Evolutionary conservation across 331 rosid genomes (phyloP), one percentile per base, ranked within the genome.

Genomic region (Spiraea crenata): DNA sequence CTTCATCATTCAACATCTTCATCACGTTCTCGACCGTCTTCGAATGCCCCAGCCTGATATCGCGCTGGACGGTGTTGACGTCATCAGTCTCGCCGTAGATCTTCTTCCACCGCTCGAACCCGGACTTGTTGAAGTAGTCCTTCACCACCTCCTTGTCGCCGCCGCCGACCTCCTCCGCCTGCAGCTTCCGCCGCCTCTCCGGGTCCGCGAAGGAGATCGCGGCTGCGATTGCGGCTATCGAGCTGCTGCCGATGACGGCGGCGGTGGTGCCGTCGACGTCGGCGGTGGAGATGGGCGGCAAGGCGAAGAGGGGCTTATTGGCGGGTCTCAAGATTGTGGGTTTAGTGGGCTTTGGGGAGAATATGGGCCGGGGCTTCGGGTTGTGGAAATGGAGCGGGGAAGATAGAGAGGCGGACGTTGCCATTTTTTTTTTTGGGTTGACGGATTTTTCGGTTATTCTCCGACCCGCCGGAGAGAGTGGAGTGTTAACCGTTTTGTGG

Each of bases 141-240:
- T 37, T 85, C 66, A 93, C 99, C 20, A 93, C 99, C 60, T 93
- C 96, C 81, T 89, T 93, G 84, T 93, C 97, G 42, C 63, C 90
- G 2, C 99, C 99, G n/a, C 99, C 99, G 1, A 93, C 96, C 71
- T 82, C 99, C 76, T 83, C 95, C 17, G 99, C 97, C 85, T 93
- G 99, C 25, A 75, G 42, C 46, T 69, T 79, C 51, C 97, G 84
- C 7, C 99, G 88, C 63, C 81, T 71, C 79, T 93, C 93, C 1
- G 99, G 99, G 85, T 93, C 97, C 0, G 95, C 25, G 9, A 93
- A 74, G 4, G 97, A 93, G 9, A 93, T 66, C 0, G 80, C 83
- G 3, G 97, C 92, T 6, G 97, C 89, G 0, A 87, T 63, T 0
- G 95, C 90, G 2, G 97, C 96, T 0, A 89, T 85, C 1, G 91